phyloP scores from a whole-genome alignment of 441 rosid species.

The Adansonia gregorii region DNA sequence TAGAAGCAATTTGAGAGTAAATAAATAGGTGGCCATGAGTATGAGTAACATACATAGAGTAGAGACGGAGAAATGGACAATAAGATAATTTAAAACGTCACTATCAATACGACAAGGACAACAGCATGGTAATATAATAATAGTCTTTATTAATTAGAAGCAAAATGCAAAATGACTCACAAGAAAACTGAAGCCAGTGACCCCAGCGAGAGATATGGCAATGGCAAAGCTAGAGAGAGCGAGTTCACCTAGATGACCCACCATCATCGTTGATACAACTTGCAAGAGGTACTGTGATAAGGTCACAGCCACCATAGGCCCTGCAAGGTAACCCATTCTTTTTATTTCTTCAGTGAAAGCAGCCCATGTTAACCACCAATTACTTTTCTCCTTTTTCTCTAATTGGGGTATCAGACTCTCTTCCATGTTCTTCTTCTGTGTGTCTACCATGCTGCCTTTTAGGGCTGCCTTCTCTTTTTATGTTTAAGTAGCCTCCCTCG shows the following conservation, averaged over 20 bases:
- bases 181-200: constrained; percentile 63
- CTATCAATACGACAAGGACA: not conserved
- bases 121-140: not conserved
- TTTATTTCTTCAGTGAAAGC: constrained; percentile 38
- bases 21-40: no score
- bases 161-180: not conserved
- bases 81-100: not conserved
- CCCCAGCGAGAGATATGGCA: constrained; percentile 57
- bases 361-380: not conserved
- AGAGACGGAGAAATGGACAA: not conserved
- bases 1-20: no score
- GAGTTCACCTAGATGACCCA: constrained; percentile 67
- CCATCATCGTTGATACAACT: constrained; percentile 58
- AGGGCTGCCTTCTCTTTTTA: not conserved
- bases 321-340: constrained; percentile 48
- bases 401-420: constrained; percentile 32
- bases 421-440: constrained; percentile 34
- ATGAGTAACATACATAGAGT: no score
- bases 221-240: constrained; percentile 63
- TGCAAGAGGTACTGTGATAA: constrained; percentile 54
- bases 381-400: not conserved
- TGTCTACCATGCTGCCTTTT: not conserved
- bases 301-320: constrained; percentile 57
- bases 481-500: not conserved
- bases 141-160: not conserved